Evolutionary conservation across 2,329 filamentous ascomycete genomes (phyloP).

Genomic region (Esteya vermicola): DNA sequence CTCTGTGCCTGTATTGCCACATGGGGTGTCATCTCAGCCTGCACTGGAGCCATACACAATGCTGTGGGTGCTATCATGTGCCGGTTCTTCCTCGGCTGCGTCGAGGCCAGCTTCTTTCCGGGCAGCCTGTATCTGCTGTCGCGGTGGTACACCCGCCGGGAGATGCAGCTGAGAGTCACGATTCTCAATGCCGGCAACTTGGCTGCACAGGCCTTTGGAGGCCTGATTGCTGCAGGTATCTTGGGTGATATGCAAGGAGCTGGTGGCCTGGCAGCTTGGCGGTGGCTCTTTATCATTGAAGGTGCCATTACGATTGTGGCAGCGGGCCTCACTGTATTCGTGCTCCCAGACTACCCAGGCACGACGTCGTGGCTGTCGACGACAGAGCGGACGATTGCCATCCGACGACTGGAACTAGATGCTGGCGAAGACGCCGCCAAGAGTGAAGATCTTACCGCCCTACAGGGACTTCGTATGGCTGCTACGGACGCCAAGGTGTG

Average conservation of each 20-base stretch:
- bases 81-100: constrained; percentile 3
- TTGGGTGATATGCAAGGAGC: constrained; percentile 39
- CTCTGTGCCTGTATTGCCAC: background rate
- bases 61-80: background rate
- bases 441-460: constrained; percentile 36
- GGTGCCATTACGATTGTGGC: constrained; percentile 35
- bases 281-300: constrained; percentile 44
- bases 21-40: background rate
- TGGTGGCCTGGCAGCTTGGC: constrained; percentile 28
- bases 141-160: constrained; percentile 10
- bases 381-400: constrained; percentile 40
- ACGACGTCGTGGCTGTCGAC: constrained; percentile 44
- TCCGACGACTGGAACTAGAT: constrained; percentile 28
- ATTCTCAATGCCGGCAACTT: constrained; percentile 11
- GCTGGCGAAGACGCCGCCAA: constrained; percentile 37
- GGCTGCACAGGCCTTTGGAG: constrained; percentile 8
- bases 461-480: constrained; percentile 39
- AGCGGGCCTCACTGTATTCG: constrained; percentile 29
- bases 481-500: constrained; percentile 49
- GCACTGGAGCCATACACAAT: background rate
- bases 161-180: constrained; percentile 10
- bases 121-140: constrained; percentile 29
- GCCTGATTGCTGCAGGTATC: constrained; percentile 25
- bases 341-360: constrained; percentile 39
- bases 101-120: constrained; percentile 26